These are phyloP conservation scores for Suzukiozyma palmioleophila DNA, from an alignment of 1,139 yeast genomes.

Conservation along the genomic window DNA sequence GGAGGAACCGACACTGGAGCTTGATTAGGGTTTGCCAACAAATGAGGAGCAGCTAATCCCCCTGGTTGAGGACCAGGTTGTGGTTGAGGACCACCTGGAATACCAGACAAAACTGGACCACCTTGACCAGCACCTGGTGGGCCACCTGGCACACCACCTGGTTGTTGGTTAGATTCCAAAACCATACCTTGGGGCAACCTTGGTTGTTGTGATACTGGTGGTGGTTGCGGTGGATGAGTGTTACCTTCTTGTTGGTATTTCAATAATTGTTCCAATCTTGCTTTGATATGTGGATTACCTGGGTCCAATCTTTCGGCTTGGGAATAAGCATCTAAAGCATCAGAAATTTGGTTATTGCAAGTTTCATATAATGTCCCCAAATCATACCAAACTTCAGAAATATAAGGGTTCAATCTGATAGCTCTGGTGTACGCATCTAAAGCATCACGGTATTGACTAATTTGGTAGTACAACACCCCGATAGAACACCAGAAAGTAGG, in stretches of 20 bases:
- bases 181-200: constrained; percentile 56
- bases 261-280: constrained; percentile 80
- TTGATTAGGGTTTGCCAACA: constrained; percentile 9
- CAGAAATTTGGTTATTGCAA: constrained; percentile 90
- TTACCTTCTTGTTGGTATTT: constrained; percentile 75
- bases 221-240: constrained; percentile 62
- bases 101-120: constrained; percentile 19
- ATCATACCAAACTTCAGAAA: constrained; percentile 98
- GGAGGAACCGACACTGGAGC: constrained; percentile 14
- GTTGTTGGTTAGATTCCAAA: constrained; percentile 44
- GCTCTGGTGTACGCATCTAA: constrained; percentile 97
- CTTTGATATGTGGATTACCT: constrained; percentile 88
- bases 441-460: constrained; percentile 93
- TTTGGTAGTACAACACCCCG: constrained; percentile 94
- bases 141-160: constrained; percentile 16
- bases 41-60: constrained; percentile 6
- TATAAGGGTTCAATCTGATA: constrained; percentile 89
- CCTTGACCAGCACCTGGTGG: constrained; percentile 15
- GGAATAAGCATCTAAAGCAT: constrained; percentile 93
- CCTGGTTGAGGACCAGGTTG: constrained; percentile 16
- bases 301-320: constrained; percentile 97
- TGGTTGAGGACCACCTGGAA: constrained; percentile 20
- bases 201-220: constrained; percentile 59
- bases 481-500: constrained; percentile 99
- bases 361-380: constrained; percentile 95